Percentiles rank a stretch among this genome's conserved stretches.
phyloP scores from a whole-genome alignment of 371 early-diverging fungal genomes.

The Mucor saturninus region DNA sequence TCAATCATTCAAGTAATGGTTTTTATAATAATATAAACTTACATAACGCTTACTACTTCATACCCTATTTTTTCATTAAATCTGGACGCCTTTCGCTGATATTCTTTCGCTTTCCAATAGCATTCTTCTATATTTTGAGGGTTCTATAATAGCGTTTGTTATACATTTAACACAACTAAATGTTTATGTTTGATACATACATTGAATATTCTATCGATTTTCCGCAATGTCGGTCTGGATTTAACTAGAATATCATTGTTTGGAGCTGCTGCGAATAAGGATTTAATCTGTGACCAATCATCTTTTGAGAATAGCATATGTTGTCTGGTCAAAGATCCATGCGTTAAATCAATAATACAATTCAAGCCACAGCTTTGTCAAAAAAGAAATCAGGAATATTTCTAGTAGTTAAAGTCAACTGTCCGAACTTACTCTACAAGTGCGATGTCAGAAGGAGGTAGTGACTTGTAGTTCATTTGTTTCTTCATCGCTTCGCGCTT shows the following conservation, averaged over 20 bases:
- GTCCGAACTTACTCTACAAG: slow-evolving; percentile 20
- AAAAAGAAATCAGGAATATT: slow-evolving; percentile 18
- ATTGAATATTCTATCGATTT: slow-evolving; percentile 8
- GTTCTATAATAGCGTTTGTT: slow-evolving; percentile 18
- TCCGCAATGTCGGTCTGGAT: not conserved
- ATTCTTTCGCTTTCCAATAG: slow-evolving; percentile 10
- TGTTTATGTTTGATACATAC: slow-evolving; percentile 12
- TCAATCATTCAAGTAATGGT: slow-evolving; percentile 15
- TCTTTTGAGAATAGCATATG: slow-evolving; percentile 4
- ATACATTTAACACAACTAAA: slow-evolving; percentile 16
- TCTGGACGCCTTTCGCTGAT: slow-evolving; percentile 9
- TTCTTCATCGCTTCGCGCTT: slow-evolving; percentile 16
- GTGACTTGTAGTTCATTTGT: slow-evolving; percentile 4
- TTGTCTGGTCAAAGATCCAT: slow-evolving; percentile 9
- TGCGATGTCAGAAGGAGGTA: slow-evolving; percentile 15
- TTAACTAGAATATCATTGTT: slow-evolving; percentile 10
- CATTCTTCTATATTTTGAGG: slow-evolving; percentile 3
- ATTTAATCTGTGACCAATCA: slow-evolving; percentile 7
- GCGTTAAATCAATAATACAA: slow-evolving; percentile 15
- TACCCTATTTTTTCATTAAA: slow-evolving; percentile 16
- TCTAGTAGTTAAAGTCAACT: slow-evolving; percentile 15
- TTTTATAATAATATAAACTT: slow-evolving; percentile 21
- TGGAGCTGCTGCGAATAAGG: not conserved
- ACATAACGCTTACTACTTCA: slow-evolving; percentile 11
- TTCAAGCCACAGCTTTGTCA: slow-evolving; percentile 16